phyloP scores from a whole-genome alignment of 306 rosid species.

The Pyrus betulifolia region DNA sequence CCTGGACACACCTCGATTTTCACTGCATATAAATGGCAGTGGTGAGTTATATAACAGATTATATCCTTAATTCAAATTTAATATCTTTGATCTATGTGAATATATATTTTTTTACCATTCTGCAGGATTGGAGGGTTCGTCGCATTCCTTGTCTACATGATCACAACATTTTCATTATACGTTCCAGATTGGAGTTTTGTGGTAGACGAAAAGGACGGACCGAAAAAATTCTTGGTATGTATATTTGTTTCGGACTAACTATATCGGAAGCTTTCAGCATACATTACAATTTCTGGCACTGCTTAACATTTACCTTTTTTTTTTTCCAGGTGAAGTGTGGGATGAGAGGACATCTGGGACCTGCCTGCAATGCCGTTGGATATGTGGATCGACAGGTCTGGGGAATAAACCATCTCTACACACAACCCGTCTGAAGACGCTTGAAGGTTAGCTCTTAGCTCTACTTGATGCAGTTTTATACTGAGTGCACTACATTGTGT shows the following conservation, averaged over 20 bases:
- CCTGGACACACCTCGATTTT: conserved; percentile 50
- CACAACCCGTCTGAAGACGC: conserved; percentile 75
- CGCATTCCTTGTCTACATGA: conserved; percentile 56
- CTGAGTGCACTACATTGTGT: background rate
- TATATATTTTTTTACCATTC: background rate
- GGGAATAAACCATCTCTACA: conserved; percentile 83
- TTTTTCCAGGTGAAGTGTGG: conserved; percentile 64
- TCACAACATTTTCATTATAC: conserved; percentile 59
- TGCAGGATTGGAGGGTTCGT: conserved; percentile 74
- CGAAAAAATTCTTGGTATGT: conserved; percentile 44
- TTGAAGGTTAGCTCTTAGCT: conserved; percentile 37
- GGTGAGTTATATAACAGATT: conserved; percentile 32
- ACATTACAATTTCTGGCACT: background rate
- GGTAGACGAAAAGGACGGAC: background rate
- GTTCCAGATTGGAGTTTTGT: conserved; percentile 86
- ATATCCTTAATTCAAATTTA: background rate
- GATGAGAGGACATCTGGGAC: conserved; percentile 81
- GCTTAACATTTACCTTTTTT: background rate
- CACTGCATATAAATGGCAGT: conserved; percentile 74
- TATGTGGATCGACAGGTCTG: conserved; percentile 76
- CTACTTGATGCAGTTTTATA: background rate
- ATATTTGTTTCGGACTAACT: background rate
- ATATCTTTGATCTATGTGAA: background rate
- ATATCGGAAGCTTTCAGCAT: background rate
- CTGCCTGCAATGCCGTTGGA: conserved; percentile 90